These are phyloP conservation scores for Wickerhamiella hasegawae DNA, from an alignment of 805 yeast genomes.

Conservation along the genomic window DNA sequence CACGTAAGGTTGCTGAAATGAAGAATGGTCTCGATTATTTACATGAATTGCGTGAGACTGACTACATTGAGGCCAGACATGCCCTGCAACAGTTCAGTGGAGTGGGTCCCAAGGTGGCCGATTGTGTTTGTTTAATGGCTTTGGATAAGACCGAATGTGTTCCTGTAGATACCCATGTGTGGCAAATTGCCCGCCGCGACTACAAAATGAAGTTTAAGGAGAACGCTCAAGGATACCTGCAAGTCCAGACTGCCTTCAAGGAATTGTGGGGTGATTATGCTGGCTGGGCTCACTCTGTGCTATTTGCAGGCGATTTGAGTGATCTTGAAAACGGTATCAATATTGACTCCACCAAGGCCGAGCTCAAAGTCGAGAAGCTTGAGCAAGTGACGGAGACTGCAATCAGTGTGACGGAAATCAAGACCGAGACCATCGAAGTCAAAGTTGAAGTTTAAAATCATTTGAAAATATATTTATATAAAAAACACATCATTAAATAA, in stretches of 20 bases:
- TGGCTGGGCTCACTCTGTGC: conserved; percentile 97
- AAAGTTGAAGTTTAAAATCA: too few species aligned
- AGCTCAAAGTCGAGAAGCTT: not conserved
- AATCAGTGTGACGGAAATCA: not conserved
- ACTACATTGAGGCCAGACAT: conserved; percentile 38
- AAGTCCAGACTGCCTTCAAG: conserved; percentile 43
- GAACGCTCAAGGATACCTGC: conserved; percentile 34
- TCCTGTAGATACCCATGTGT: conserved; percentile 92
- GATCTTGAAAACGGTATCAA: conserved; percentile 59
- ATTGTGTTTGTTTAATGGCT: conserved; percentile 87
- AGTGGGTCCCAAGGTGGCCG: conserved; percentile 97
- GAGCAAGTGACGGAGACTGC: not conserved
- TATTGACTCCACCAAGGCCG: conserved; percentile 1
- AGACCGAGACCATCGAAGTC: not conserved
- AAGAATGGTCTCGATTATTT: conserved; percentile 22
- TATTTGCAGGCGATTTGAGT: conserved; percentile 69
- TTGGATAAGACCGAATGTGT: conserved; percentile 74
- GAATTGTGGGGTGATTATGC: conserved; percentile 79
- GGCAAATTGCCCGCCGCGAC: conserved; percentile 73
- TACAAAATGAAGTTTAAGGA: conserved; percentile 32
- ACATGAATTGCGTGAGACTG: conserved; percentile 29
- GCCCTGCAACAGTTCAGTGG: conserved; percentile 57
- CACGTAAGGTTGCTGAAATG: conserved; percentile 32
- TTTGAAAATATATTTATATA: too few species aligned
- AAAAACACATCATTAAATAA: too few species aligned